Base-by-base conservation (phyloP, 2,329 filamentous ascomycete genomes). In the Xylariaceae sp. region DNA sequence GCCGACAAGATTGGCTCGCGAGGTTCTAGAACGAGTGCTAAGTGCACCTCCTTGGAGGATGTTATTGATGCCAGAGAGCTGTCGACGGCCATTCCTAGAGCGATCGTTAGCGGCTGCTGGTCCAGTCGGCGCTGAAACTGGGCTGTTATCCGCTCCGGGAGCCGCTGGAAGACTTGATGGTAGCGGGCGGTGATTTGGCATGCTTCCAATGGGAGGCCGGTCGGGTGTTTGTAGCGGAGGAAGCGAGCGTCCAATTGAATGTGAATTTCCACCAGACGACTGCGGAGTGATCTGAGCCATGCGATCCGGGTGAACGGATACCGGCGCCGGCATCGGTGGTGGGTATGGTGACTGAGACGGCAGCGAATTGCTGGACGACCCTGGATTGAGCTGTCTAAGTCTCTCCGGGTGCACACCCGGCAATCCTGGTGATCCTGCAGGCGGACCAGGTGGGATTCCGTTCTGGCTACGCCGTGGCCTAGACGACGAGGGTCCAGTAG, bases 41-140 rank as follows among this genome's bases (percentile, higher is more conserved):
- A 59, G 62, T 31, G n/a, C n/a, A n/a, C 60, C 64, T 19, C 60
- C 67, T 55, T 74, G 70, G 3, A 80, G 65, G 35, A 70, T 75
- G 45, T 62, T 77, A 49, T 80, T 78, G 43, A 83, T 81, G 31
- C 73, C 71, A 9, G 71, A 70, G 19, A 82, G 62, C 50, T 81
- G 74, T 41, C 76, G 66, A 13, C 69, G 65, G 19, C 71, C 56
- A 32, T 57, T 57, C 38, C 67, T 50, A 47, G 54, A 61, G 18
- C 61, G 56, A 32, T 62, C 58, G 30, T 52, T 58, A 31, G 52
- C 36, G 1, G 54, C 51, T 9, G 60, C 54, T 27, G 58, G 61
- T n/a, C 59, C 59, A 7, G 59, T 61, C 11, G 59, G 59, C 12
- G 55, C 52, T 19, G 55, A 47, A 36, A 61, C 54, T 15, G 55